Base-by-base conservation (phyloP, 495 filamentous ascomycete species). In the Pseudotulostoma volvatum region DNA sequence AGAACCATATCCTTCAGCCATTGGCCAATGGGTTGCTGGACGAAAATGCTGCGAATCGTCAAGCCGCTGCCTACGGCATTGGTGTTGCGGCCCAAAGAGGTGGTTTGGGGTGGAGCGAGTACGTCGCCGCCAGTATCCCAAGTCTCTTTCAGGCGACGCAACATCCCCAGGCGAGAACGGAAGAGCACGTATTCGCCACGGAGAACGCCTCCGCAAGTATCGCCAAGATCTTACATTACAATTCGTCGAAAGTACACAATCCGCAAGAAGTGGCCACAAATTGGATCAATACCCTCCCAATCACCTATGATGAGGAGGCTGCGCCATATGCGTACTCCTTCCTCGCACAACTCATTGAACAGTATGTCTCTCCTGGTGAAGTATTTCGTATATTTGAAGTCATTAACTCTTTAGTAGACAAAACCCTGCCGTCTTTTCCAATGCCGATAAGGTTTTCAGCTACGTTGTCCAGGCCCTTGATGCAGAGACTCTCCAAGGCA, bases 171-270 rank as follows among this genome's bases (percentile, higher is more conserved):
- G 81, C 87, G 3, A 74, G 90, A 41, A 74, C 73, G 16, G 92
- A 96, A 40, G 92, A 99, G 50, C 83, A 95, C 50, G 81, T 95
- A 1, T 99, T 88, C 61, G 92, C 92, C 0, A 96, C 84, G 7
- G 92, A 99, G 60, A 99, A 99, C 54, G 90, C 92, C 4, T 93
- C 85, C 43, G 88, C 92, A 21, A 84, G 81, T 52, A 92, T 99
- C 54, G 90, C 92, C 18, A 96, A 96, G 72, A 81, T 96, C 33
- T 61, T 99, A 44, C 85, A 90, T 48, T 93, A 73, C 66, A 94
- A 94, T 58, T 52, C 70, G 2, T 67, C 66, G 42, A 82, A 80
- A 56, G 74, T 97, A 15, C 60, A 58, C 31, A 77, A 85, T 50
- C 60, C 75, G 15, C 76, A 85, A 48, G 68, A 81, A 19, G 66